These are phyloP conservation scores for Talaromyces proteolyticus DNA, from an alignment of 495 filamentous ascomycete genomes.

Conservation along the genomic window DNA sequence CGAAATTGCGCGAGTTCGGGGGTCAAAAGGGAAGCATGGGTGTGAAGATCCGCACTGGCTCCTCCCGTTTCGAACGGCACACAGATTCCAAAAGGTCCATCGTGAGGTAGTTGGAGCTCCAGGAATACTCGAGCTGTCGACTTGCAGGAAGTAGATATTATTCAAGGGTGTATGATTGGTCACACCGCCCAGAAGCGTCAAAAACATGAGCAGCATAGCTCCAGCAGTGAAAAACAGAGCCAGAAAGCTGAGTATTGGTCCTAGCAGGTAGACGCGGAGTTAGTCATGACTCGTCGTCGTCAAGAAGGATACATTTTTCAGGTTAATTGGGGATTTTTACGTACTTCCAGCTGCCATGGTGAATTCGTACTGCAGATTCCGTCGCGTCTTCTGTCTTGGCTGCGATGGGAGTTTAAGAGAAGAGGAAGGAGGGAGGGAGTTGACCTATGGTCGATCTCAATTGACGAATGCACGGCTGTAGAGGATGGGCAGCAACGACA, in stretches of 20 bases:
- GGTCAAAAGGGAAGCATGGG: constrained; percentile 61
- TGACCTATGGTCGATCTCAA: background rate
- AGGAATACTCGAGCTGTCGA: constrained; percentile 63
- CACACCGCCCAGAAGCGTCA: constrained; percentile 70
- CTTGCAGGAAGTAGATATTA: constrained; percentile 76
- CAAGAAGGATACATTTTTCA: background rate
- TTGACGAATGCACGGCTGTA: too few relatives aligned
- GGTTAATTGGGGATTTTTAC: background rate
- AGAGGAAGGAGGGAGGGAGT: background rate
- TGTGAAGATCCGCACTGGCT: constrained; percentile 50
- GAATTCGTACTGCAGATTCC: too few relatives aligned
- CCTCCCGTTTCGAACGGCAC: constrained; percentile 44
- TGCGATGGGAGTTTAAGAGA: too few relatives aligned
- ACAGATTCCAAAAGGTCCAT: constrained; percentile 88
- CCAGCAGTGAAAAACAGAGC: constrained; percentile 72
- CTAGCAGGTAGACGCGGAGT: constrained; percentile 23
- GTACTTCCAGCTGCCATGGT: constrained; percentile 7
- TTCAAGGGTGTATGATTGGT: constrained; percentile 55
- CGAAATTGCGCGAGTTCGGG: constrained; percentile 53
- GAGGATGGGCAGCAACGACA: background rate
- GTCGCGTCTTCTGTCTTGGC: too few relatives aligned
- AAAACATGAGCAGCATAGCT: constrained; percentile 70
- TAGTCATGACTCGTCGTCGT: background rate
- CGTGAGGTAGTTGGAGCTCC: constrained; percentile 59
- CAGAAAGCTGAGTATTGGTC: constrained; percentile 45